phyloP scores from a whole-genome alignment of 352 stramenopile genomes.

The Pythium sp. region DNA sequence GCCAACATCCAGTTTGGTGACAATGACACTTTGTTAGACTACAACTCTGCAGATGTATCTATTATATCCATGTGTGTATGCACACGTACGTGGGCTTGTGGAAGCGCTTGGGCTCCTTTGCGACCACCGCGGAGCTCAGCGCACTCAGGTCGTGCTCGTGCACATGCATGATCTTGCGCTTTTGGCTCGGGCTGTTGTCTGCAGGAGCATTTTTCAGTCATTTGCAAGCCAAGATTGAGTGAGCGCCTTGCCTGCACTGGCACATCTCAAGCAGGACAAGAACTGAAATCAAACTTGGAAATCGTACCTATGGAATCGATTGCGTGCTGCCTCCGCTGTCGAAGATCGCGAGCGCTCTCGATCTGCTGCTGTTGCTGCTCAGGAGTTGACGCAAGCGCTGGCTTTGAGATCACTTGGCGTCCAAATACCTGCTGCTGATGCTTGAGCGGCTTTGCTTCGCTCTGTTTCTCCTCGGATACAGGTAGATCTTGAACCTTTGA shows the following conservation, averaged over 20 bases:
- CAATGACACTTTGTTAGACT: neutral
- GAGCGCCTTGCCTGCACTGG: neutral
- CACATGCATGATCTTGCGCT: conserved; percentile 62
- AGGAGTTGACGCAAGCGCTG: neutral
- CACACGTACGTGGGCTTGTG: conserved; percentile 40
- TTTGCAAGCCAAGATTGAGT: conserved; percentile 16
- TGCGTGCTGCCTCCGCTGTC: conserved; percentile 9
- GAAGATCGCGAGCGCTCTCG: conserved; percentile 5
- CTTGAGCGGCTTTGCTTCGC: neutral
- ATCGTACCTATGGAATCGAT: conserved; percentile 11
- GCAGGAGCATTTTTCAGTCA: neutral
- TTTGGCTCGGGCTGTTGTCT: conserved; percentile 60
- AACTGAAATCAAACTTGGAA: neutral
- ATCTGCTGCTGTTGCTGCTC: neutral
- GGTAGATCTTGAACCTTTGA: neutral
- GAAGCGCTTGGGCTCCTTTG: conserved; percentile 63
- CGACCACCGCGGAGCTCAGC: conserved; percentile 27
- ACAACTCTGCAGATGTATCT: neutral
- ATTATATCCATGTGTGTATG: neutral
- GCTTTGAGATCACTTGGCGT: neutral
- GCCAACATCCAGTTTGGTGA: neutral
- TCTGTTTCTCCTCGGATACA: conserved; percentile 2
- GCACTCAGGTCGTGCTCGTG: conserved; percentile 34
- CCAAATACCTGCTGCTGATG: neutral
- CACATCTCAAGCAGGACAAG: neutral